A percentile compares a stretch with the other conserved stretches of the same genome.
These are phyloP conservation scores for Daldinia childiae DNA, from an alignment of 495 filamentous ascomycete genomes.

Conservation along the genomic window DNA sequence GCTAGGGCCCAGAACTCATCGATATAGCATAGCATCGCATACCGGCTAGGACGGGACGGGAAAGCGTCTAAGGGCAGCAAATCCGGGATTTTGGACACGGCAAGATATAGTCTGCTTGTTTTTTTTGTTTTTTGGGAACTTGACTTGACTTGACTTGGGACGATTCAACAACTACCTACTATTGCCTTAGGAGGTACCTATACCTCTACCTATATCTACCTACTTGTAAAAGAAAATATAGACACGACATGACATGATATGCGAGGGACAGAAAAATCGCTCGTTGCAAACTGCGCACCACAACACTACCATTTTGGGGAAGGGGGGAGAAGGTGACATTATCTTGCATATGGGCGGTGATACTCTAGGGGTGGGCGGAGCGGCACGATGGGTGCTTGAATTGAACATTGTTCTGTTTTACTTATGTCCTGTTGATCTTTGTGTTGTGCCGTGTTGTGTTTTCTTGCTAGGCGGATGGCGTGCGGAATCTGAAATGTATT, in stretches of 20 bases:
- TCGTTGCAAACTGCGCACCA: neutral
- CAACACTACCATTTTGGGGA: neutral
- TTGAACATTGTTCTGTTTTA: neutral
- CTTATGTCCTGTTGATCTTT: neutral
- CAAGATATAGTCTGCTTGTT: slow-evolving; percentile 6
- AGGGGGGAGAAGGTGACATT: neutral
- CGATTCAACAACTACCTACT: neutral
- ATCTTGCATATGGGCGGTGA: slow-evolving; percentile 1
- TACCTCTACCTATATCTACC: neutral
- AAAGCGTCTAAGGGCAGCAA: neutral
- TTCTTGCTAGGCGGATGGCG: neutral
- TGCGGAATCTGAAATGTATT: neutral
- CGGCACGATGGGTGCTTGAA: neutral
- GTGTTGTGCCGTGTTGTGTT: neutral
- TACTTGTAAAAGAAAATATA: neutral
- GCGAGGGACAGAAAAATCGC: neutral
- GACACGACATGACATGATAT: neutral
- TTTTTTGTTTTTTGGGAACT: neutral
- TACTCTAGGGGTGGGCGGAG: neutral
- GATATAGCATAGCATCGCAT: slow-evolving; percentile 24
- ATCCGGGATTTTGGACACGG: slow-evolving; percentile 5
- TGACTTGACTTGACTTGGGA: neutral
- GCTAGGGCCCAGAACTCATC: slow-evolving; percentile 32
- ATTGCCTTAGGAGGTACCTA: neutral
- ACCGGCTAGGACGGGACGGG: neutral